Conservation (phyloP, 306 rosid species). For the Cicer chorassanicum region DNA sequence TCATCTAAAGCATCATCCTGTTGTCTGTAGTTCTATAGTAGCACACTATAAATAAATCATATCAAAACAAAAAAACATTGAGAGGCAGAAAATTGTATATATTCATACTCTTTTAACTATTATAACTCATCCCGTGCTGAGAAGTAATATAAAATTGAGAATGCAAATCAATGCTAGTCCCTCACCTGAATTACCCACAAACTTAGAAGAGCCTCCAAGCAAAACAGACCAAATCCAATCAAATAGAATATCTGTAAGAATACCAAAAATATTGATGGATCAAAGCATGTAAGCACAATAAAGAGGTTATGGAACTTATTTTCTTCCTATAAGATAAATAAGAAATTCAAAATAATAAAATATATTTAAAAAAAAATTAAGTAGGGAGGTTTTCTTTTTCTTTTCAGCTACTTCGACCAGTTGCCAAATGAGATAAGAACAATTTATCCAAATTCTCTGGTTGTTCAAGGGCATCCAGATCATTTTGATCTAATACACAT, state of each 20-base stretch:
- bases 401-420: conserved; percentile 5
- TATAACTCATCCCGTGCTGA: conserved; percentile 12
- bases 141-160: conserved; percentile 37
- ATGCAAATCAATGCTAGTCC: conserved; percentile 23
- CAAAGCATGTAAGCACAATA: conserved; percentile 20
- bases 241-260: conserved; percentile 83
- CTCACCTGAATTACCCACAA: conserved; percentile 97
- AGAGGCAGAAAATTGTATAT: background rate
- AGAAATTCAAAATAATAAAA: conserved; percentile 14
- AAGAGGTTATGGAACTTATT: conserved; percentile 12
- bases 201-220: conserved; percentile 95
- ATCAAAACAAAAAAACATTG: conserved; percentile 11
- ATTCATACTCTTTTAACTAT: conserved; percentile 7
- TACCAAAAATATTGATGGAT: conserved; percentile 26
- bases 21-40: background rate
- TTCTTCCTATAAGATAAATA: conserved; percentile 6
- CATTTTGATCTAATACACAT: conserved; percentile 22
- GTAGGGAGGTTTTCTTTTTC: conserved; percentile 3
- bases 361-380: too few relatives aligned
- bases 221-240: conserved; percentile 88
- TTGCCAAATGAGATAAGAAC: conserved; percentile 26
- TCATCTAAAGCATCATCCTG: background rate
- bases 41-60: background rate
- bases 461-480: conserved; percentile 19
- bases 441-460: conserved; percentile 14